A percentile compares a stretch with the other conserved stretches of the same genome.
These are phyloP conservation scores for Penicillium odoratum DNA, from an alignment of 495 filamentous ascomycete genomes.

Conservation along the genomic window DNA sequence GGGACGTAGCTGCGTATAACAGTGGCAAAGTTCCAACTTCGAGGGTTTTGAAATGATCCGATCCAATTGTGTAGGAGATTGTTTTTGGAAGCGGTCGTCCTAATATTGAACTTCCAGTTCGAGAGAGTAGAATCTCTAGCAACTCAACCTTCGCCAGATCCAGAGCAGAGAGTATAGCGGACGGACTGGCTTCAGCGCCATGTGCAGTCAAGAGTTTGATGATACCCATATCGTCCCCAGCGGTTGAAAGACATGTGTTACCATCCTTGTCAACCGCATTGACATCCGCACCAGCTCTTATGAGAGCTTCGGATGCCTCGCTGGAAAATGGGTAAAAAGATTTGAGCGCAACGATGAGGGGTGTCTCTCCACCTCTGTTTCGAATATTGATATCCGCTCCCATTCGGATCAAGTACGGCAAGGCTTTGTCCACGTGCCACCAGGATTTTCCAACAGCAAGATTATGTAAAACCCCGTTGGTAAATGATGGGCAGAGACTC, in stretches of 20 bases:
- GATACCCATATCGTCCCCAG: slow-evolving; percentile 12
- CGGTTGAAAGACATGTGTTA: slow-evolving; percentile 20
- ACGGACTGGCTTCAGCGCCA: slow-evolving; percentile 9
- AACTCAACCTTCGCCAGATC: slow-evolving; percentile 9
- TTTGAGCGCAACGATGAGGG: slow-evolving; percentile 13
- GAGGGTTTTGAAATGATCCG: background rate
- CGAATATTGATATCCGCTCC: slow-evolving; percentile 19
- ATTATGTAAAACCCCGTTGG: slow-evolving; percentile 12
- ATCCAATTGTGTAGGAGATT: background rate
- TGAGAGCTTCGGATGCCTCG: slow-evolving; percentile 18
- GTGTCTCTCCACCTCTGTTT: slow-evolving; percentile 12
- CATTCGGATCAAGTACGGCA: slow-evolving; percentile 21
- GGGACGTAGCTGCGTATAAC: background rate
- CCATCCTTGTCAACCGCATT: slow-evolving; percentile 19
- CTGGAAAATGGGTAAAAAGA: slow-evolving; percentile 10
- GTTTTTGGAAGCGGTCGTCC: background rate
- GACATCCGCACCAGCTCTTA: slow-evolving; percentile 29
- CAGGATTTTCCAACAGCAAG: slow-evolving; percentile 15
- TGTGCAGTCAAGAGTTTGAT: slow-evolving; percentile 15
- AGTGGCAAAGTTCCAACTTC: background rate
- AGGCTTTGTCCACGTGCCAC: slow-evolving; percentile 21
- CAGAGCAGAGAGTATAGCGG: slow-evolving; percentile 17
- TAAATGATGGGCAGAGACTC: background rate
- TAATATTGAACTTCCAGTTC: slow-evolving; percentile 2
- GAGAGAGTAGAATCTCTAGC: slow-evolving; percentile 15